Evolutionary conservation across 78 protist species (phyloP).

Genomic region (Dictyostelium citrinum): DNA sequence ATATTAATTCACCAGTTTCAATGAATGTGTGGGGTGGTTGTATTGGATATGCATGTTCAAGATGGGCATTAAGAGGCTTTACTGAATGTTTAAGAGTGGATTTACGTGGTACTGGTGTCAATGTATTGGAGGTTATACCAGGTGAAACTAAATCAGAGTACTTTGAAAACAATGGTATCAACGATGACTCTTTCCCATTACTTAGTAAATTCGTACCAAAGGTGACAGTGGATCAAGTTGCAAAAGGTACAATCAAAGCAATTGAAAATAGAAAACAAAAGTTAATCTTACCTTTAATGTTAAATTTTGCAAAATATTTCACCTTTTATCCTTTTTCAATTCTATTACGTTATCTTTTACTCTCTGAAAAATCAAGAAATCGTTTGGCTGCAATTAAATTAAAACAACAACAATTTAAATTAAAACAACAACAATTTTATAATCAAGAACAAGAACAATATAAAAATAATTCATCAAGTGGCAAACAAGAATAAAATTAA

Average conservation of each 20-base stretch:
- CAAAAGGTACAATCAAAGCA: neutral
- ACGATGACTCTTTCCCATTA: neutral
- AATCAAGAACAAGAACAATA: neutral
- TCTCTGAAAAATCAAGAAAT: neutral
- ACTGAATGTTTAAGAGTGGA: slow-evolving; percentile 9
- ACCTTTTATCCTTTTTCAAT: neutral
- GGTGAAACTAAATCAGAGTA: slow-evolving; percentile 31
- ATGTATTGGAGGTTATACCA: slow-evolving; percentile 38
- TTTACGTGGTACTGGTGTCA: slow-evolving; percentile 4
- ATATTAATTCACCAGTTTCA: slow-evolving; percentile 60
- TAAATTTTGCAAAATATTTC: neutral
- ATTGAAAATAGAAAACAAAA: neutral
- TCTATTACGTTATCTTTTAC: neutral
- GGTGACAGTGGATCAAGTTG: neutral
- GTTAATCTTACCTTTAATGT: neutral
- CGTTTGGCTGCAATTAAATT: neutral
- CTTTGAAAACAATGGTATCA: slow-evolving; percentile 23
- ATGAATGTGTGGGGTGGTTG: slow-evolving; percentile 32
- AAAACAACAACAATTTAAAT: neutral
- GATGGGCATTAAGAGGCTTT: slow-evolving; percentile 50
- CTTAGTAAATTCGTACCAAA: neutral
- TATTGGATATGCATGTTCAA: slow-evolving; percentile 46
- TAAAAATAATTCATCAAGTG: neutral
- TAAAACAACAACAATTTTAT: neutral
- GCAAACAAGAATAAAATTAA: neutral